These are phyloP conservation scores for Aspergillus baeticus DNA, from an alignment of 495 filamentous ascomycete species.

Conservation along the genomic window DNA sequence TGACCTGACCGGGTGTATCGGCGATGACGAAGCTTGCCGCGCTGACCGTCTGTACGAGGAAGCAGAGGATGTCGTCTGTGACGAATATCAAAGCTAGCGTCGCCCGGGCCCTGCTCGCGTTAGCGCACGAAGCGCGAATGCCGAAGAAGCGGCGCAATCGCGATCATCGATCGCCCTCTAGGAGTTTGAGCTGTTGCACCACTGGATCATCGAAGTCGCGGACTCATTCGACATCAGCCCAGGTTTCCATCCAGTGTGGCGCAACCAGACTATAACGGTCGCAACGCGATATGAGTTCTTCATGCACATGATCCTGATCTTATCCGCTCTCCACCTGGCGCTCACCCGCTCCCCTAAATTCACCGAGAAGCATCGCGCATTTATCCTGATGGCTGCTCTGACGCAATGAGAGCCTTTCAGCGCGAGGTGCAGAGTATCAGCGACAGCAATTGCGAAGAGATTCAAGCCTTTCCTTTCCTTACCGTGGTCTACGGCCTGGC, in stretches of 20 bases:
- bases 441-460: not conserved
- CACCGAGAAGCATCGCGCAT: not conserved
- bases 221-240: not conserved
- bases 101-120: no score
- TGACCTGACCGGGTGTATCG: no score
- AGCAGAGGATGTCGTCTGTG: no score
- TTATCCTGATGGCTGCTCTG: not conserved
- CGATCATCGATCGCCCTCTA: not conserved
- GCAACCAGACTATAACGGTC: not conserved
- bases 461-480: not conserved
- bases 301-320: not conserved
- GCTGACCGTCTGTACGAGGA: no score
- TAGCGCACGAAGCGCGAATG: no score
- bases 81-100: no score
- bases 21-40: no score
- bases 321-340: not conserved
- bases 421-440: not conserved
- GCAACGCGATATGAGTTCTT: not conserved
- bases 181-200: not conserved
- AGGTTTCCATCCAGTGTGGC: not conserved
- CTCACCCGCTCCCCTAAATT: not conserved
- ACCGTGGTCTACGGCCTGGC: not conserved
- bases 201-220: not conserved
- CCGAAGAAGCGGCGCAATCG: not conserved
- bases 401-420: not conserved